These are phyloP conservation scores for Thamnidium elegans DNA, from an alignment of 192 early-diverging fungal species.

Conservation along the genomic window DNA sequence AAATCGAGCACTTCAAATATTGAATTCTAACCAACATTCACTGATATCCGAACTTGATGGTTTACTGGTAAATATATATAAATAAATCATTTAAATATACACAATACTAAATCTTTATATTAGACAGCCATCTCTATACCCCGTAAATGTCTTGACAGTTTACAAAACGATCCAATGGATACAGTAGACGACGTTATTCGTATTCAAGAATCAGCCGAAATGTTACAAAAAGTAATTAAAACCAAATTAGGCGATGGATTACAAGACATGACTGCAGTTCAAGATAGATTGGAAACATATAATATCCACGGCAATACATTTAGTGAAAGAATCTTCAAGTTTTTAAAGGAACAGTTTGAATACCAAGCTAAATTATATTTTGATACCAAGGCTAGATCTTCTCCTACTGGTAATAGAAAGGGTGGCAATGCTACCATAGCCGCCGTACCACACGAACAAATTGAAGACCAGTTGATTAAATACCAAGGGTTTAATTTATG, in stretches of 20 bases:
- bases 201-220: constrained; percentile 62
- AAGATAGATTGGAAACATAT: constrained; percentile 67
- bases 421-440: constrained; percentile 44
- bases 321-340: constrained; percentile 59
- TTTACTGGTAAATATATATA: constrained; percentile 54
- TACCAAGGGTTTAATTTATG: constrained; percentile 69
- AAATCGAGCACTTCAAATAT: constrained; percentile 88
- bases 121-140: constrained; percentile 60
- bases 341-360: constrained; percentile 63
- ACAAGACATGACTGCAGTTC: constrained; percentile 51
- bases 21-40: constrained; percentile 84
- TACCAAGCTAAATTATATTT: constrained; percentile 44
- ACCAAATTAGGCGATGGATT: constrained; percentile 53
- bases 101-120: constrained; percentile 1
- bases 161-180: constrained; percentile 67
- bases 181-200: constrained; percentile 53
- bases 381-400: constrained; percentile 46
- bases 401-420: constrained; percentile 28
- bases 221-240: constrained; percentile 66
- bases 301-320: constrained; percentile 63
- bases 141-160: constrained; percentile 54
- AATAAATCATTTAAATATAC: neutral
- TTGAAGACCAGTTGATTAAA: constrained; percentile 61
- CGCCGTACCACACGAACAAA: constrained; percentile 48
- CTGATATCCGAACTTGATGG: constrained; percentile 84